Evolutionary conservation across 768 basidiomycete genomes (phyloP).

Genomic region (Erythrobasidium yunnanense): DNA sequence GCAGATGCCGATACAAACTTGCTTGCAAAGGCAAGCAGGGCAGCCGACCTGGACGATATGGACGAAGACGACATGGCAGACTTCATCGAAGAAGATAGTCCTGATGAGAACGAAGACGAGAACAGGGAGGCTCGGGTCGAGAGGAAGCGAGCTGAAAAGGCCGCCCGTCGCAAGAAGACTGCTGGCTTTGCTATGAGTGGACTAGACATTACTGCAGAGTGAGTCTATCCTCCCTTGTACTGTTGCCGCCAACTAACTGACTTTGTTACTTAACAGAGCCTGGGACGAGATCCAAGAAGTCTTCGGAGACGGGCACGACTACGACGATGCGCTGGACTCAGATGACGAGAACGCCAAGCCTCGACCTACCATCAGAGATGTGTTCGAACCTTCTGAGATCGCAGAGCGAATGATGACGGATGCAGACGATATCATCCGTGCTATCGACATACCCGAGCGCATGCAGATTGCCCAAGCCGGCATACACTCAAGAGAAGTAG

Average conservation of each 20-base stretch:
- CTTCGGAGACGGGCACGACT: conserved; percentile 92
- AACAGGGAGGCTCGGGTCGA: conserved; percentile 55
- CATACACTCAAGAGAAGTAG: conserved; percentile 57
- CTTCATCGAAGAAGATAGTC: conserved; percentile 52
- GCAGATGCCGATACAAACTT: conserved; percentile 35
- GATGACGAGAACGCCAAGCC: conserved; percentile 54
- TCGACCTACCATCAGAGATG: conserved; percentile 76
- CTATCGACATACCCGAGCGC: conserved; percentile 82
- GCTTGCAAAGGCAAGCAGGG: conserved; percentile 40
- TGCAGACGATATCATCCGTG: conserved; percentile 83
- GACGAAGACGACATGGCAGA: conserved; percentile 68
- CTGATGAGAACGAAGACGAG: conserved; percentile 51
- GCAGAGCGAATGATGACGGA: conserved; percentile 75
- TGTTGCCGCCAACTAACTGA: not conserved
- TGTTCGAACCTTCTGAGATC: conserved; percentile 96
- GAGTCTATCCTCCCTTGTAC: conserved; percentile 40
- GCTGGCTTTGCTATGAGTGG: conserved; percentile 46
- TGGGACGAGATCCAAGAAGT: conserved; percentile 95
- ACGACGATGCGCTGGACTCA: conserved; percentile 73
- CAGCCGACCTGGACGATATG: conserved; percentile 61
- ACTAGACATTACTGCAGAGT: conserved; percentile 71
- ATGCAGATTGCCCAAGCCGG: conserved; percentile 58
- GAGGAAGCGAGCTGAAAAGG: conserved; percentile 49
- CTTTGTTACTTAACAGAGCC: conserved; percentile 42
- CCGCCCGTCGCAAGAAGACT: conserved; percentile 55